Base-by-base conservation (phyloP, 139 green algal genomes). In the Chlorella sp. region DNA sequence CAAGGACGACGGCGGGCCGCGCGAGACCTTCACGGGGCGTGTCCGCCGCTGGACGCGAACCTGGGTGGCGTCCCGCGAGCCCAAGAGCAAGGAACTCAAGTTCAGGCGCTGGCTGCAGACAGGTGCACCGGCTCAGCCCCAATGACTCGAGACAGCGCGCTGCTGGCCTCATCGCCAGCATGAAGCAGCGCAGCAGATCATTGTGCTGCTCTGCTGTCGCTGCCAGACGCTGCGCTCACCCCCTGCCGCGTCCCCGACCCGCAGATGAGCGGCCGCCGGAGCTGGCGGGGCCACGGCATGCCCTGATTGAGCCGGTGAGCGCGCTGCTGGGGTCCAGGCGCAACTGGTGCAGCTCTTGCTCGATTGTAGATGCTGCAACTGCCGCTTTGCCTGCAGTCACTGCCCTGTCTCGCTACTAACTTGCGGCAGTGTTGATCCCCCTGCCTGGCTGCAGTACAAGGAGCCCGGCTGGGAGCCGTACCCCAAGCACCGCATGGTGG, bases 81-180 rank as follows among this genome's bases (percentile, higher is more conserved):
- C 80, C 34, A 84, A 84, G 24, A 64, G 46, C 40, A 84, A 84
- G 34, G 65, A 76, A 22, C 65, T 84, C 44, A 76, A 84, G 80
- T 84, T 84, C 65, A 9, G 68, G 20, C 64, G 80, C 9, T 84
- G 80, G 80, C 43, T 40, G 80, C 65, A 65, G 68, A 84, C 80
- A 38, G 80, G 80, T 84, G 80, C 7, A 64, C 11, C 46, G 46
- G 46, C 11, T 7, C 46, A 11, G 46, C 11, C 46, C 11, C 11
- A 7, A 54, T 54, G 46, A 7, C 11, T 54, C 11, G 7, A 11
- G 46, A 11, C 46, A 54, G 46, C 46, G 11, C 46, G 46, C 11
- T n/a, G n/a, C n/a, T n/a, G n/a, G n/a, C n/a, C n/a, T n/a, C n/a
- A n/a, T n/a, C n/a, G n/a, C n/a, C n/a, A n/a, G n/a, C n/a, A n/a